Evolutionary conservation across 192 early-diverging fungal genomes (phyloP).

Genomic region (Entophlyctis helioformis): DNA sequence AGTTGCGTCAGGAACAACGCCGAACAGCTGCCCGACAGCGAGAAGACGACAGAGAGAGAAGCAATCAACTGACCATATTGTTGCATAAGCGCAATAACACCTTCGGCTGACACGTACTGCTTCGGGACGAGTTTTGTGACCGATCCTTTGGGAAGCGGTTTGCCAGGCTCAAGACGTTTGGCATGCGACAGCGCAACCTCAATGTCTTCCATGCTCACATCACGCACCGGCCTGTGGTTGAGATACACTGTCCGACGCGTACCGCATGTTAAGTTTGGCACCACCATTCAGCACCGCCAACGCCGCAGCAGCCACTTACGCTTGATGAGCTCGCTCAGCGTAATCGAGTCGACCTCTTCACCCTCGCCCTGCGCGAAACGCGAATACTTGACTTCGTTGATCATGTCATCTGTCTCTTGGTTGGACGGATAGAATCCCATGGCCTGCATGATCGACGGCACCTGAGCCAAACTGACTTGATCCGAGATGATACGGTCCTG

Average conservation of each 20-base stretch:
- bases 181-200: constrained; percentile 24
- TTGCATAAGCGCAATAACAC: constrained; percentile 33
- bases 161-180: constrained; percentile 22
- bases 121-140: constrained; percentile 4
- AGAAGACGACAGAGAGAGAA: too few species aligned
- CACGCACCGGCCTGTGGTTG: constrained; percentile 37
- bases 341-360: constrained; percentile 19
- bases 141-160: background rate
- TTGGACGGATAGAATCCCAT: constrained; percentile 45
- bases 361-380: constrained; percentile 13
- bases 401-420: constrained; percentile 43
- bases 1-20: too few species aligned
- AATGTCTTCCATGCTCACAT: constrained; percentile 24
- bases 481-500: constrained; percentile 21
- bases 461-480: constrained; percentile 24
- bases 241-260: constrained; percentile 26
- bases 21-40: too few species aligned
- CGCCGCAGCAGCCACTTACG: constrained; percentile 12
- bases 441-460: constrained; percentile 44
- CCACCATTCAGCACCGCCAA: too few species aligned
- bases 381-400: constrained; percentile 44
- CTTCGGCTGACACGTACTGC: constrained; percentile 12
- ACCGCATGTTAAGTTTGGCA: too few species aligned
- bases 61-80: constrained; percentile 30
- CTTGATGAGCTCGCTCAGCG: constrained; percentile 40